Percentiles rank a stretch among this genome's conserved stretches.
Evolutionary conservation across 1,284 basidiomycete genomes (phyloP).

Genomic region (Ceratobasidium sp.): DNA sequence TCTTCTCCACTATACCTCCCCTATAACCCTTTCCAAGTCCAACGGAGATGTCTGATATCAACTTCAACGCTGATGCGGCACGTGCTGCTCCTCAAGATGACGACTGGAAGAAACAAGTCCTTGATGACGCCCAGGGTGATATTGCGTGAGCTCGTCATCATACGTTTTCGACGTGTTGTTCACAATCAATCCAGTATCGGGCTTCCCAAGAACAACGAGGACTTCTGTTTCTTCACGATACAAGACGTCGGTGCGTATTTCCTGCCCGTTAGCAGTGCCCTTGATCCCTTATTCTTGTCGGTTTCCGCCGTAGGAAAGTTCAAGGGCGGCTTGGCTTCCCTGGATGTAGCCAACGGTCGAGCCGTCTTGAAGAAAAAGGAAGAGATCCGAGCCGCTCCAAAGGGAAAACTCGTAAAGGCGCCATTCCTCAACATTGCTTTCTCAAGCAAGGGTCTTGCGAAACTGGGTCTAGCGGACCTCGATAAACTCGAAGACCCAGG

Average conservation of each 20-base stretch:
- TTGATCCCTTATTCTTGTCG: background rate
- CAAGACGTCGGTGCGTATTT: background rate
- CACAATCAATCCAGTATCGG: too few species aligned
- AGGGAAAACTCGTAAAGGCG: background rate
- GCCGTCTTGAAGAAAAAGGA: background rate
- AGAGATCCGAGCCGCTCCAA: background rate
- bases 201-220: background rate
- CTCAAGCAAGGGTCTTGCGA: background rate
- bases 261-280: background rate
- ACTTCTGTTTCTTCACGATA: constrained; percentile 12
- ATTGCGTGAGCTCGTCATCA: too few species aligned
- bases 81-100: too few species aligned
- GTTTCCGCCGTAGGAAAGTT: background rate
- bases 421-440: constrained; percentile 22
- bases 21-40: too few species aligned
- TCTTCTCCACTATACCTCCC: too few species aligned
- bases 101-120: too few species aligned
- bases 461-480: background rate
- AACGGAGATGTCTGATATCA: too few species aligned
- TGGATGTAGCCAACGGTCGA: background rate
- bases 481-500: background rate
- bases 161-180: too few species aligned
- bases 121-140: too few species aligned
- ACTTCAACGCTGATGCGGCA: too few species aligned
- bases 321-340: background rate